phyloP scores from a whole-genome alignment of 2,329 filamentous ascomycete genomes.

The Tolypocladium cylindrosporum region DNA sequence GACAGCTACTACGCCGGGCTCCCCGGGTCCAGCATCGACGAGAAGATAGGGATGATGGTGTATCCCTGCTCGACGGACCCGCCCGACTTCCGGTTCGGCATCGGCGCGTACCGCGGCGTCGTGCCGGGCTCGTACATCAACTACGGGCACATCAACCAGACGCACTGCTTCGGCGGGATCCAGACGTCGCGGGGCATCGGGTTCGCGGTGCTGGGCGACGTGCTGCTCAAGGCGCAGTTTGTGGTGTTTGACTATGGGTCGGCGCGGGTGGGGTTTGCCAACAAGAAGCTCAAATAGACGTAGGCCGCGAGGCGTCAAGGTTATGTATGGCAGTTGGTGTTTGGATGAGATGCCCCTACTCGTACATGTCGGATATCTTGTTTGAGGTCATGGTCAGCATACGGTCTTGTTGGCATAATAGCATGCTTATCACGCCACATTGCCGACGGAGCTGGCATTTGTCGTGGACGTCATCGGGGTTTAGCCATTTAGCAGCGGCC shows the following conservation, averaged over 20 bases:
- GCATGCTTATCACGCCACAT: neutral
- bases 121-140: slow-evolving; percentile 28
- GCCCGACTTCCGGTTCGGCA: slow-evolving; percentile 28
- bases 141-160: slow-evolving; percentile 18
- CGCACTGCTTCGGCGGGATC: slow-evolving; percentile 25
- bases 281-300: slow-evolving; percentile 14
- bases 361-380: no score
- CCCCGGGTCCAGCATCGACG: slow-evolving; percentile 34
- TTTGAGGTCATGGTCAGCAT: neutral
- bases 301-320: neutral
- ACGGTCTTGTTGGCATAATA: neutral
- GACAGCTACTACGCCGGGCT: slow-evolving; percentile 51
- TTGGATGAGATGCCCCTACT: neutral
- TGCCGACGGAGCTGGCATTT: neutral
- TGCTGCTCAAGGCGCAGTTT: slow-evolving; percentile 34
- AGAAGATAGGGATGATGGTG: slow-evolving; percentile 41
- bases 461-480: neutral
- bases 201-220: slow-evolving; percentile 29
- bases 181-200: slow-evolving; percentile 25
- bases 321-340: neutral
- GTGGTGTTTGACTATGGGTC: slow-evolving; percentile 28
- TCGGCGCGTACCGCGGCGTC: slow-evolving; percentile 21
- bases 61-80: slow-evolving; percentile 45
- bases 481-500: neutral
- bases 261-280: slow-evolving; percentile 26